Base-by-base conservation (phyloP, 2,329 filamentous ascomycete species). In the Hymenoscyphus infarciens region DNA sequence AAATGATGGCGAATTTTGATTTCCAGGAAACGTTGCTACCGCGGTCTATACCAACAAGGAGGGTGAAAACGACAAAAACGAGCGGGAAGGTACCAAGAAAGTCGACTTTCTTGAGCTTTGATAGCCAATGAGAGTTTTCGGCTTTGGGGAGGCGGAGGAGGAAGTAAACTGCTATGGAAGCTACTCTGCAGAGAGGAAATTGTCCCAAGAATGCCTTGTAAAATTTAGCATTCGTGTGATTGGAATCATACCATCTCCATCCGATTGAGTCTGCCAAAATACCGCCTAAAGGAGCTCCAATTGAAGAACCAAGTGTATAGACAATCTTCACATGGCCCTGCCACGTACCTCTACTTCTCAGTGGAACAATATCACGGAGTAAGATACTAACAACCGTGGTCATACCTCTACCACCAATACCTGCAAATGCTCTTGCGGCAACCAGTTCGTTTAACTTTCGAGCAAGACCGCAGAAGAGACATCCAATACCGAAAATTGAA, bases 291-390 rank as follows among this genome's bases (percentile, higher is more conserved):
- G 90, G 88, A 4, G 87, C 89, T 2, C 90, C 90, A 5, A 82
- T 80, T 5, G 85, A 84, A 3, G 88, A 83, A n/a, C 89, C 90
- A 19, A 80, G 76, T 0, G 88, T 87, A 69, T 83, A 92, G 57
- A 92, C 81, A 65, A 92, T 82, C 73, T 92, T 93, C 70, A 91
- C 80, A 64, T 80, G 79, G 1, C 89, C 89, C 74, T 92, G 90
- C 86, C 87, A 93, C 10, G 87, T 79, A 1, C 89, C 90, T 61
- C 89, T 79, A 59, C 91, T 84, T 19, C 88, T 80, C 45, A 92
- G 77, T 0, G 88, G 82, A 3, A 93, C 83, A 19, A 91, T 80
- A 73, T 93, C 90, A 65, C 84, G 88, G 67, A 92, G 74, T 57
- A 92, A 75, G 57, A 92, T 90, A 54, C 81, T 83, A 16, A 87